Evolutionary conservation across 2,329 filamentous ascomycete genomes (phyloP).

Genomic region (Paracorniculantispora psalliotae): DNA sequence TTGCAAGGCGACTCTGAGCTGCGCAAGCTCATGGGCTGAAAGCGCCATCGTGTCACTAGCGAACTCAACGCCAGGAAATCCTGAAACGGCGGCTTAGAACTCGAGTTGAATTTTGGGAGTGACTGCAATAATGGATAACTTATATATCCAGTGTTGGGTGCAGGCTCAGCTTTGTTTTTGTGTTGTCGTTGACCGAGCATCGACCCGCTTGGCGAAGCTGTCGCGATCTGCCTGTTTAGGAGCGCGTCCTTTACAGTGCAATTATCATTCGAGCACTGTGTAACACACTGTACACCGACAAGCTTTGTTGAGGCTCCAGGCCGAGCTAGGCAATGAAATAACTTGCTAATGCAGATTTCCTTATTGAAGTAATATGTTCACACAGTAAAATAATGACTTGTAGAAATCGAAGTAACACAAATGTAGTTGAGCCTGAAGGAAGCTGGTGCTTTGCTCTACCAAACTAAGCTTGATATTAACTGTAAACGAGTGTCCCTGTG

Average conservation of each 20-base stretch:
- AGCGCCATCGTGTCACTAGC: constrained; percentile 41
- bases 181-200: neutral
- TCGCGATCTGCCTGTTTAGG: constrained; percentile 2
- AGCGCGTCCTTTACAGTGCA: constrained; percentile 7
- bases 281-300: neutral
- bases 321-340: no score
- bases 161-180: neutral
- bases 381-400: no score
- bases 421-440: neutral
- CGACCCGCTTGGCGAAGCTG: neutral
- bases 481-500: neutral
- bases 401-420: no score
- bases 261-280: neutral
- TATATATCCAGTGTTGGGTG: neutral
- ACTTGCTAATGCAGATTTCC: no score
- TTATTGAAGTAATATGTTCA: no score
- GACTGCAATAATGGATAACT: neutral
- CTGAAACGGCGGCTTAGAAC: neutral
- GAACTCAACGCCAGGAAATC: neutral
- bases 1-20: constrained; percentile 71
- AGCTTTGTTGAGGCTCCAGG: no score
- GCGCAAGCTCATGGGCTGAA: constrained; percentile 51
- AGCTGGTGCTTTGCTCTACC: no score
- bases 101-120: neutral
- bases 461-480: neutral